Conservation (phyloP, 768 basidiomycete species). For the Agaricus blazei region DNA sequence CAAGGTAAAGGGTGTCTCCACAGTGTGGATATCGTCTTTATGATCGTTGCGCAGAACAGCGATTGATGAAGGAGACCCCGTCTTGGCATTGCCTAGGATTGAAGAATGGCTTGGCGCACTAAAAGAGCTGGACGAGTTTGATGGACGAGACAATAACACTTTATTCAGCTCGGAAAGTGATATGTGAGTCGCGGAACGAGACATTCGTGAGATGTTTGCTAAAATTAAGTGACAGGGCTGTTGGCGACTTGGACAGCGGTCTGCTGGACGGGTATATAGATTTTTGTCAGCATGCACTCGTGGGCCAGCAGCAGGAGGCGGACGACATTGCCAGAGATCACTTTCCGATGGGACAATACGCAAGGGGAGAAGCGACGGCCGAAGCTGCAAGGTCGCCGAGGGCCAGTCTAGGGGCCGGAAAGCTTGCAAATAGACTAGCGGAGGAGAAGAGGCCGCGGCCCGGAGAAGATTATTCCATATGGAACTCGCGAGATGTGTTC, state of each 20-base stretch:
- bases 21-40: slow-evolving; percentile 11
- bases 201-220: slow-evolving; percentile 6
- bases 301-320: slow-evolving; percentile 16
- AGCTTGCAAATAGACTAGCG: slow-evolving; percentile 9
- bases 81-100: slow-evolving; percentile 49
- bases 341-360: slow-evolving; percentile 31
- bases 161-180: slow-evolving; percentile 38
- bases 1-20: slow-evolving; percentile 35
- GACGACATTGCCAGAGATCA: slow-evolving; percentile 31
- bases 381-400: not conserved
- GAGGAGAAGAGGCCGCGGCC: slow-evolving; percentile 29
- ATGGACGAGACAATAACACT: slow-evolving; percentile 20
- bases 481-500: slow-evolving; percentile 59
- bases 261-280: slow-evolving; percentile 60
- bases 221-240: slow-evolving; percentile 35
- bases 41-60: slow-evolving; percentile 35
- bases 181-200: slow-evolving; percentile 35
- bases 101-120: slow-evolving; percentile 44
- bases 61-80: slow-evolving; percentile 46
- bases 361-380: not conserved
- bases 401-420: not conserved
- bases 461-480: slow-evolving; percentile 61
- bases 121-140: slow-evolving; percentile 28
- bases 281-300: slow-evolving; percentile 57
- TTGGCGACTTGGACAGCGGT: slow-evolving; percentile 44